A percentile compares a stretch with the other conserved stretches of the same genome.
Evolutionary conservation across 179 eudicot species (phyloP).

Genomic region (Heliamphora pulchella): DNA sequence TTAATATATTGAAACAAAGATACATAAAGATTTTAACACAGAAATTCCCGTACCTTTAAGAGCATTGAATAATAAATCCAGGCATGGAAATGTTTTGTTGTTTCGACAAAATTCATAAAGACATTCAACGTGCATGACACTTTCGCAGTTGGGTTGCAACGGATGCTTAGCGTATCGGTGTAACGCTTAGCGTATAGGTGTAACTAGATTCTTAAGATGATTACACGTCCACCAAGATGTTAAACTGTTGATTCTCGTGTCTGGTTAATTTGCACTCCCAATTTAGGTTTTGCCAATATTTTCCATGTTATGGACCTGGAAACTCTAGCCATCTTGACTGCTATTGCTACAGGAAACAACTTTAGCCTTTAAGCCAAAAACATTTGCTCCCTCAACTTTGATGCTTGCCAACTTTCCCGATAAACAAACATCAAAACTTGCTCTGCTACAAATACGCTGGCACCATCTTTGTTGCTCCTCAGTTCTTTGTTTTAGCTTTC

Average conservation of each 20-base stretch:
- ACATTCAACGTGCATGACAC: too few relatives aligned
- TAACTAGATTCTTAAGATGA: not conserved
- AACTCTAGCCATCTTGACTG: not conserved
- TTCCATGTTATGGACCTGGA: not conserved
- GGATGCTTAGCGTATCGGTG: too few relatives aligned
- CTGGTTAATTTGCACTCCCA: not conserved
- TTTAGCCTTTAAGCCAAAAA: not conserved
- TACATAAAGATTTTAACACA: too few relatives aligned
- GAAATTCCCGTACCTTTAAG: too few relatives aligned
- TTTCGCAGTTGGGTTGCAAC: too few relatives aligned
- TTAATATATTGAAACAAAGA: too few relatives aligned
- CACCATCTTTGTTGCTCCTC: not conserved
- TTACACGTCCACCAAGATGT: not conserved
- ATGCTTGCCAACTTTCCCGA: not conserved
- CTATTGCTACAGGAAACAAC: not conserved
- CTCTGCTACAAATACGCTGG: not conserved
- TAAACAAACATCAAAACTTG: slow-evolving; percentile 1
- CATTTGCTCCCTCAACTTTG: not conserved
- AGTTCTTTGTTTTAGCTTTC: not conserved
- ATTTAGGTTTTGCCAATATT: not conserved
- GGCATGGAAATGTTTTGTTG: too few relatives aligned
- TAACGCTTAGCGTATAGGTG: too few relatives aligned
- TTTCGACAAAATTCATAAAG: too few relatives aligned
- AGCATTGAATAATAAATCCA: too few relatives aligned
- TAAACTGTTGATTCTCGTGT: not conserved